Evolutionary conservation across 129 eudicot genomes (phyloP).

Genomic region (Helianthus tuberosus): DNA sequence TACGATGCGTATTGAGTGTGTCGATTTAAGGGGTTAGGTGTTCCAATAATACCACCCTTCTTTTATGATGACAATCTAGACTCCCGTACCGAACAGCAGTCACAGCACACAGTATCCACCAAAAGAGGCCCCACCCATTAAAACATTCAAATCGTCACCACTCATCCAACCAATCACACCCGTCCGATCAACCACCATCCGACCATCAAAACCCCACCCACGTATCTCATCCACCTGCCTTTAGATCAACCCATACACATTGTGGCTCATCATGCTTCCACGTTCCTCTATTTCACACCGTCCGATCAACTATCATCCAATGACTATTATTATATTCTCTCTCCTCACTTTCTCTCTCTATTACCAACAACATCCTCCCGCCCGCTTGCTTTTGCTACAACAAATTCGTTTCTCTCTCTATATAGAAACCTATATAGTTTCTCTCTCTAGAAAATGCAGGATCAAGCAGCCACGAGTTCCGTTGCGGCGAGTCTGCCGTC

Average conservation of each 20-base stretch:
- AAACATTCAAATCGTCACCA: constrained; percentile 14
- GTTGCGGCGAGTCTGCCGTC: constrained; percentile 81
- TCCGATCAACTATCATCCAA: constrained; percentile 46
- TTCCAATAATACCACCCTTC: too few species aligned
- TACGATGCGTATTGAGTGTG: too few species aligned
- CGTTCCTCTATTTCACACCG: constrained; percentile 32
- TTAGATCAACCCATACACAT: constrained; percentile 52
- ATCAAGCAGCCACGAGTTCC: constrained; percentile 83
- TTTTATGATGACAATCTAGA: background rate
- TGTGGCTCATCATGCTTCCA: constrained; percentile 64
- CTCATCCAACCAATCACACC: background rate
- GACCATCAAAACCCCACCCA: constrained; percentile 30
- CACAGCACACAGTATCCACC: background rate
- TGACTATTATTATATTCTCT: constrained; percentile 20
- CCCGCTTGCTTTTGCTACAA: constrained; percentile 33
- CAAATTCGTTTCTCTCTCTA: background rate
- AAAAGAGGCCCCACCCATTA: constrained; percentile 12
- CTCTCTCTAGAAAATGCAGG: constrained; percentile 66
- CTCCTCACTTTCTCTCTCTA: constrained; percentile 20
- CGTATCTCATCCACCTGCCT: constrained; percentile 49
- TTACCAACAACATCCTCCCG: constrained; percentile 56
- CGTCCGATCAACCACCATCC: constrained; percentile 41
- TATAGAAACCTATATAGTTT: constrained; percentile 16
- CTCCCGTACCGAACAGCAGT: constrained; percentile 3
- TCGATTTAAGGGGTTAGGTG: too few species aligned